Percentiles rank a stretch among this genome's conserved stretches.
Conservation (phyloP, 148 eudicot genomes). For the Fagopyrum homotropicum region DNA sequence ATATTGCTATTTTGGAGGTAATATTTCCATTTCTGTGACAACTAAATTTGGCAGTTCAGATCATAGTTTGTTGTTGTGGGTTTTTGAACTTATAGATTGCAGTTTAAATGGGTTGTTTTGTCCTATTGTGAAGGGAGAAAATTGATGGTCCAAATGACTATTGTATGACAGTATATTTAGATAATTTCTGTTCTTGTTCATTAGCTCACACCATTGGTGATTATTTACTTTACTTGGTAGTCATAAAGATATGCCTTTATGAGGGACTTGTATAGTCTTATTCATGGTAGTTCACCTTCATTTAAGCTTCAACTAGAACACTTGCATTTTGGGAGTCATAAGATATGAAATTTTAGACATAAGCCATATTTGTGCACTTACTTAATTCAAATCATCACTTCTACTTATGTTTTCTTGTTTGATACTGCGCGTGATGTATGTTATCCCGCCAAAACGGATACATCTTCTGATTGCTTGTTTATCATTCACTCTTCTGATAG, state of each 20-base stretch:
- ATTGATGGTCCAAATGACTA: not conserved
- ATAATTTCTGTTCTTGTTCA: not conserved
- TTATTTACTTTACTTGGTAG: not conserved
- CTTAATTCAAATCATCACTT: not conserved
- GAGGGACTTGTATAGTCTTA: slow-evolving; percentile 6
- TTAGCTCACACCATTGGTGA: not conserved
- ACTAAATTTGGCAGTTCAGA: not conserved
- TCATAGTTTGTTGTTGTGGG: not conserved
- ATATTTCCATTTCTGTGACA: slow-evolving; percentile 5
- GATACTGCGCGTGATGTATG: not conserved
- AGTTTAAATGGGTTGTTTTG: not conserved
- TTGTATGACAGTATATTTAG: not conserved
- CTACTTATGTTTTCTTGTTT: not conserved
- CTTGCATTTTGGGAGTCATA: not conserved
- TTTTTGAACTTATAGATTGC: not conserved
- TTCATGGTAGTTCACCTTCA: slow-evolving; percentile 5
- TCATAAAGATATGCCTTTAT: slow-evolving; percentile 3
- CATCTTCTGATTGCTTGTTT: not conserved
- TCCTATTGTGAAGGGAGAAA: not conserved
- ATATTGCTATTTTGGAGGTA: slow-evolving; percentile 84
- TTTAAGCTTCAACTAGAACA: not conserved
- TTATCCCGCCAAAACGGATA: not conserved
- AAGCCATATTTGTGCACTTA: not conserved
- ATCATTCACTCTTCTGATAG: slow-evolving; percentile 21
- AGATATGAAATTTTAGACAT: not conserved